Conservation (phyloP, 208 protist species). For the Crithidia bombi region DNA sequence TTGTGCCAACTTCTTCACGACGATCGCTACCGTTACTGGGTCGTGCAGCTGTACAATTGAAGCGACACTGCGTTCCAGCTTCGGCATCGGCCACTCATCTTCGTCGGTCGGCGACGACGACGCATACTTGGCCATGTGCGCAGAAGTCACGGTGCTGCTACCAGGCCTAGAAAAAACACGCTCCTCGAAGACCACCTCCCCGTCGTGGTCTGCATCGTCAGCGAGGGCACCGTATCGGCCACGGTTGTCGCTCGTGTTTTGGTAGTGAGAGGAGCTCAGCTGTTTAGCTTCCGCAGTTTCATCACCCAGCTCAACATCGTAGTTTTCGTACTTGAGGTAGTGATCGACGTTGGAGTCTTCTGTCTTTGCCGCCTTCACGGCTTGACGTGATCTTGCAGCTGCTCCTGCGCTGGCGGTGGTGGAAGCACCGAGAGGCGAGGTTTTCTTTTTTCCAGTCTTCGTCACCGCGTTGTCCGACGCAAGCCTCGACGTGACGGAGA, state of each 20-base stretch:
- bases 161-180: constrained; percentile 13
- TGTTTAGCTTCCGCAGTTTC: not conserved
- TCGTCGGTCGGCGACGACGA: not conserved
- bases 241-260: not conserved
- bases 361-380: not conserved
- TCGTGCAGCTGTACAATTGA: constrained; percentile 84
- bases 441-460: not conserved
- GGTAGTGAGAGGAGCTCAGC: not conserved
- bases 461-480: not conserved
- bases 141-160: not conserved
- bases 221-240: not conserved
- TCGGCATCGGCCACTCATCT: constrained; percentile 30
- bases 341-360: constrained; percentile 7
- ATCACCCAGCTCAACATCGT: constrained; percentile 16
- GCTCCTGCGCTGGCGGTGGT: not conserved
- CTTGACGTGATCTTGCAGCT: not conserved
- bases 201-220: not conserved
- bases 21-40: constrained; percentile 73
- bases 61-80: constrained; percentile 67
- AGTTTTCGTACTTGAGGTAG: constrained; percentile 30
- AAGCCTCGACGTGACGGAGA: constrained; percentile 13
- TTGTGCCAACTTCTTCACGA: constrained; percentile 80
- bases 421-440: not conserved
- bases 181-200: constrained; percentile 20
- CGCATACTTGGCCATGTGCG: constrained; percentile 28